These are phyloP conservation scores for Nitzschia sp. DNA, from an alignment of 108 stramenopile genomes.

Conservation along the genomic window DNA sequence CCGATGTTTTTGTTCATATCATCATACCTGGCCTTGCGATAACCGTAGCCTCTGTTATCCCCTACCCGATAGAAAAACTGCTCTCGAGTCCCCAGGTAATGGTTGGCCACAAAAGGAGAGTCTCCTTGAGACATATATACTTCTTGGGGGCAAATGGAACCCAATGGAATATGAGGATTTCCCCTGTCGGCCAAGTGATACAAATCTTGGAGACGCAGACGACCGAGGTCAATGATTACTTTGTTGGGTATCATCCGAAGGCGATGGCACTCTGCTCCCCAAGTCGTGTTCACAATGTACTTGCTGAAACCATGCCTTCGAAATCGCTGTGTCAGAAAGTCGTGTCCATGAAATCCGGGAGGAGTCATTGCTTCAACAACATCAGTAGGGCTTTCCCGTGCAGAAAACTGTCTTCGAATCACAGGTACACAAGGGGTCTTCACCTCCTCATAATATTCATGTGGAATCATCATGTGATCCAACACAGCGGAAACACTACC, in stretches of 20 bases:
- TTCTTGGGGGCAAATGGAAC: constrained; percentile 13
- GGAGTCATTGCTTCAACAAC: constrained; percentile 6
- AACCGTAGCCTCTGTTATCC: constrained; percentile 21
- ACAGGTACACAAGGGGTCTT: constrained; percentile 19
- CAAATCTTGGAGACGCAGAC: constrained; percentile 11
- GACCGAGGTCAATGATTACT: constrained; percentile 11
- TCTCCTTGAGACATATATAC: background rate
- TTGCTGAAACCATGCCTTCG: background rate
- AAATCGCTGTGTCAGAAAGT: constrained; percentile 20
- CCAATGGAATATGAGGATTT: constrained; percentile 20
- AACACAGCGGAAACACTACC: constrained; percentile 2
- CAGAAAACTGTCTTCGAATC: constrained; percentile 14
- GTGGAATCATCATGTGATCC: constrained; percentile 4
- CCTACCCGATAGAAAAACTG: constrained; percentile 17
- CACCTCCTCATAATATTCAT: background rate
- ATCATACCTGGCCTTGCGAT: constrained; percentile 21
- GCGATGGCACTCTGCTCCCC: background rate
- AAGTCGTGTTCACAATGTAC: background rate
- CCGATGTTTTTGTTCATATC: constrained; percentile 16
- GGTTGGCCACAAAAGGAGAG: constrained; percentile 7
- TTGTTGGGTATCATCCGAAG: constrained; percentile 11
- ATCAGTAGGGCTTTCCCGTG: constrained; percentile 4
- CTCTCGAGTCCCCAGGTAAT: constrained; percentile 17
- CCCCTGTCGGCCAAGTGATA: constrained; percentile 2
- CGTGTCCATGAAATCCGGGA: background rate